Evolutionary conservation across 805 yeast genomes (phyloP).

Genomic region (Lipomyces mesembrius): DNA sequence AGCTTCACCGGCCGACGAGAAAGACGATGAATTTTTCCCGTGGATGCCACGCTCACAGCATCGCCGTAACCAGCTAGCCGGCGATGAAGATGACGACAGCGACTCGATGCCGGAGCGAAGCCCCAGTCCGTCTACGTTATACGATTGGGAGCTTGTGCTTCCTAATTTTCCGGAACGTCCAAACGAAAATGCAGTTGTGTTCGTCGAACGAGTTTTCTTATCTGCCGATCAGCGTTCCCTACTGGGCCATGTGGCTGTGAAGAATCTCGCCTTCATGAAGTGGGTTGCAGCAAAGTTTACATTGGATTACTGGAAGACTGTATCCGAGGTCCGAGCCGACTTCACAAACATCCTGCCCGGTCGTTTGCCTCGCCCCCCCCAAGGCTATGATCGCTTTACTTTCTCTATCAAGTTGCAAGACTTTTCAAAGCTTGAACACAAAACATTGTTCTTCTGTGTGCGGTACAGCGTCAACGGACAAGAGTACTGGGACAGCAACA

Average conservation of each 20-base stretch:
- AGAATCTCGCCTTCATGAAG: constrained; percentile 72
- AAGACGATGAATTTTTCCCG: constrained; percentile 43
- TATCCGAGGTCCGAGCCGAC: constrained; percentile 66
- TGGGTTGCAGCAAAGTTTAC: constrained; percentile 73
- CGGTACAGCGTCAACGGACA: constrained; percentile 54
- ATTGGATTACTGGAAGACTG: constrained; percentile 76
- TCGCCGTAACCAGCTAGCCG: constrained; percentile 40
- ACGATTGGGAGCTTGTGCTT: constrained; percentile 44
- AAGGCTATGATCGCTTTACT: constrained; percentile 64
- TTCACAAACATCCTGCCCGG: constrained; percentile 53
- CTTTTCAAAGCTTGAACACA: constrained; percentile 44
- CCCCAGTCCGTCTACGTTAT: constrained; percentile 30
- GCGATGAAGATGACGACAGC: constrained; percentile 25
- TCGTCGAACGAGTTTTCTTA: constrained; percentile 66
- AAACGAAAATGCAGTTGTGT: constrained; percentile 49
- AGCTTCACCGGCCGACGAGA: constrained; percentile 59
- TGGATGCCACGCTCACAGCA: constrained; percentile 35
- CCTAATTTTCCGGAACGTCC: constrained; percentile 44
- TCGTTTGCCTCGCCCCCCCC: constrained; percentile 40
- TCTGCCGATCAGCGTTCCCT: constrained; percentile 62
- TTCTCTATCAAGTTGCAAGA: constrained; percentile 57
- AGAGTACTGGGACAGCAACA: constrained; percentile 83
- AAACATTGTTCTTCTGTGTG: constrained; percentile 58
- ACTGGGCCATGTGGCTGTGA: constrained; percentile 77
- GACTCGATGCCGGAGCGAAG: constrained; percentile 8